phyloP scores from a whole-genome alignment of 192 early-diverging fungal genomes.

The Entomortierella beljakovae region DNA sequence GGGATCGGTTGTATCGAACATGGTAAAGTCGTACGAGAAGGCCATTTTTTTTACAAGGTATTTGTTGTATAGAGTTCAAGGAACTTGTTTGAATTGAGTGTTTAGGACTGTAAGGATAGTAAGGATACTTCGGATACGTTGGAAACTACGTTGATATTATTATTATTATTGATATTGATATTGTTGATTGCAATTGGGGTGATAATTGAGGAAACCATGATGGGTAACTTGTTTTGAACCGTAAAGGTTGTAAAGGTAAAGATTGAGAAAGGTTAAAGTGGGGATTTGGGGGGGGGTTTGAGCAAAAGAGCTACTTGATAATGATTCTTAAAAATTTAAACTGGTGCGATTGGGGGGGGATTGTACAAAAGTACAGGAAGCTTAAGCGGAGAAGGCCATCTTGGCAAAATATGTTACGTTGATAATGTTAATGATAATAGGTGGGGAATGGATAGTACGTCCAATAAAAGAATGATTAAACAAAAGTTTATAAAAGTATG shows the following conservation, averaged over 20 bases:
- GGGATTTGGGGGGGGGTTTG: constrained; percentile 8
- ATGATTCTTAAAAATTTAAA: constrained; percentile 4
- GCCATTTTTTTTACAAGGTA: constrained; percentile 17
- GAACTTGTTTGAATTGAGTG: constrained; percentile 1
- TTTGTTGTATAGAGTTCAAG: neutral
- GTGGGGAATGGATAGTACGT: constrained; percentile 45
- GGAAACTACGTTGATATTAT: constrained; percentile 27
- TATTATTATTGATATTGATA: constrained; percentile 24
- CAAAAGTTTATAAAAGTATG: constrained; percentile 9
- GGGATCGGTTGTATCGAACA: constrained; percentile 45
- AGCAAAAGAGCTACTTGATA: constrained; percentile 2
- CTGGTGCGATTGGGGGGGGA: constrained; percentile 43
- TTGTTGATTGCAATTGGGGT: constrained; percentile 9
- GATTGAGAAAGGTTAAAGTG: constrained; percentile 5
- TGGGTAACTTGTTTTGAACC: constrained; percentile 38
- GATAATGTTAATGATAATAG: neutral
- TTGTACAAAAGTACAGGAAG: constrained; percentile 40
- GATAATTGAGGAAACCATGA: constrained; percentile 51
- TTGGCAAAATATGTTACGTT: constrained; percentile 20
- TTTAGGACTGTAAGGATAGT: constrained; percentile 50
- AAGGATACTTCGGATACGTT: constrained; percentile 2
- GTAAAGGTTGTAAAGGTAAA: constrained; percentile 33
- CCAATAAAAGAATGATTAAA: constrained; percentile 21
- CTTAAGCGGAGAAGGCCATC: constrained; percentile 54
- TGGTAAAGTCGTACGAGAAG: constrained; percentile 36